Conservation (phyloP, 2,329 filamentous ascomycete species). For the Colletotrichum gigasporum region DNA sequence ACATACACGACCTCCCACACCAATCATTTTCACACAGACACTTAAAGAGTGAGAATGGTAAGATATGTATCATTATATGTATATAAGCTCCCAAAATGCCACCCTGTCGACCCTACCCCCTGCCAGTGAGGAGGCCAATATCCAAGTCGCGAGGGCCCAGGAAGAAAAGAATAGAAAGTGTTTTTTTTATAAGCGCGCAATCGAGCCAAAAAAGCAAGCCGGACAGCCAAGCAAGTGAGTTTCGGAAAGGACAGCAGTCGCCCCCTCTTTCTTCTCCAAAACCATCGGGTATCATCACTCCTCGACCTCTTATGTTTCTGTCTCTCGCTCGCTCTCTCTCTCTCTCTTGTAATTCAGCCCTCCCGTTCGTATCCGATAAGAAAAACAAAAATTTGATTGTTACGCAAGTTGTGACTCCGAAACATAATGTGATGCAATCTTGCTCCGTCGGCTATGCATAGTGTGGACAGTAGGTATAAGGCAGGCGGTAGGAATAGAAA, state of each 20-base stretch:
- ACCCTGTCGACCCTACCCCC: too few species aligned
- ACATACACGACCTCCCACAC: neutral
- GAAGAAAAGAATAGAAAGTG: too few species aligned
- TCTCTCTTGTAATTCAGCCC: neutral
- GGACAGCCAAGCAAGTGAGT: too few species aligned
- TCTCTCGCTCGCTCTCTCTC: neutral
- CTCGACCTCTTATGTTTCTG: neutral
- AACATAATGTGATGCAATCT: slow-evolving; percentile 3
- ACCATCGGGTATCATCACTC: slow-evolving; percentile 27
- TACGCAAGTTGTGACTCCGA: neutral
- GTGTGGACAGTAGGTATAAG: slow-evolving; percentile 17
- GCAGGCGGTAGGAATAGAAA: neutral
- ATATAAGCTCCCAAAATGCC: too few species aligned
- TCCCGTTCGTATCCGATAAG: neutral
- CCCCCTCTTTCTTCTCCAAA: neutral
- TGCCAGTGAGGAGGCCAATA: neutral
- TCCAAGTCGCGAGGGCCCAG: neutral
- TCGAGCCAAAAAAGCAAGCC: neutral
- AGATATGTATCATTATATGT: slow-evolving; percentile 16
- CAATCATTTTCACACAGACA: too few species aligned
- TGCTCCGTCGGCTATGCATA: slow-evolving; percentile 21
- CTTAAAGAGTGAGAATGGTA: neutral
- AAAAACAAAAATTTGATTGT: neutral
- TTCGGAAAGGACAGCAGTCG: neutral
- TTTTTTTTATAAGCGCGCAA: neutral